These are phyloP conservation scores for Coemansia sp. DNA, from an alignment of 192 early-diverging fungal species.

Conservation along the genomic window DNA sequence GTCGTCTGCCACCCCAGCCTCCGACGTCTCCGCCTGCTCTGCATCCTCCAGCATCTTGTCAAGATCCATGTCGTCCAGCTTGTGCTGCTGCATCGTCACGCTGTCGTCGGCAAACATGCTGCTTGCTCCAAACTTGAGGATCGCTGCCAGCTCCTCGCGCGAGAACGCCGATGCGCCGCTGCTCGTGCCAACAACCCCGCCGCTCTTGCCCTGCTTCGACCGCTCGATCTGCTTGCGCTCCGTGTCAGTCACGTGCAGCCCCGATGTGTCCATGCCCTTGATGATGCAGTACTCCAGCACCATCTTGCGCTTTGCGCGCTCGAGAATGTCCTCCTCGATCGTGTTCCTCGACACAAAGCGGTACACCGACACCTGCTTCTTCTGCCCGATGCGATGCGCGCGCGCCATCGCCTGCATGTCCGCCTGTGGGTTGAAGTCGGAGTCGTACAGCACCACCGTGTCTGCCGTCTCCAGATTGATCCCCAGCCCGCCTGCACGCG, in stretches of 20 bases:
- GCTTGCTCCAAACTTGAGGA: slow-evolving; percentile 98
- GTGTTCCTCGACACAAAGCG: slow-evolving; percentile 96
- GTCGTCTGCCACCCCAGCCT: slow-evolving; percentile 75
- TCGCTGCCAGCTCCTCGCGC: slow-evolving; percentile 87
- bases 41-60: slow-evolving; percentile 97
- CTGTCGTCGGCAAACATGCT: slow-evolving; percentile 87
- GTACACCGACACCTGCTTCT: slow-evolving; percentile 95
- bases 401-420: slow-evolving; percentile 98
- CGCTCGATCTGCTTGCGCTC: slow-evolving; percentile 57
- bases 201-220: slow-evolving; percentile 49
- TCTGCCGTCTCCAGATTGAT: slow-evolving; percentile 97
- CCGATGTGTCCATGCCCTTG: slow-evolving; percentile 98
- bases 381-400: slow-evolving; percentile 98
- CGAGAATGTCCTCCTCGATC: slow-evolving; percentile 98
- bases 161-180: slow-evolving; percentile 60
- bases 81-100: slow-evolving; percentile 61
- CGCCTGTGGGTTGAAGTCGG: slow-evolving; percentile 95
- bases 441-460: slow-evolving; percentile 95
- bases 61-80: slow-evolving; percentile 91
- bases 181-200: slow-evolving; percentile 25
- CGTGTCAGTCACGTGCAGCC: slow-evolving; percentile 61
- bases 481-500: slow-evolving; percentile 94
- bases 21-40: slow-evolving; percentile 81
- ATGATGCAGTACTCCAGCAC: slow-evolving; percentile 99
- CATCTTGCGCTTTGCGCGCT: slow-evolving; percentile 99